These are phyloP conservation scores for Solanum hybrid DNA, from an alignment of 305 asterid species.

Conservation along the genomic window DNA sequence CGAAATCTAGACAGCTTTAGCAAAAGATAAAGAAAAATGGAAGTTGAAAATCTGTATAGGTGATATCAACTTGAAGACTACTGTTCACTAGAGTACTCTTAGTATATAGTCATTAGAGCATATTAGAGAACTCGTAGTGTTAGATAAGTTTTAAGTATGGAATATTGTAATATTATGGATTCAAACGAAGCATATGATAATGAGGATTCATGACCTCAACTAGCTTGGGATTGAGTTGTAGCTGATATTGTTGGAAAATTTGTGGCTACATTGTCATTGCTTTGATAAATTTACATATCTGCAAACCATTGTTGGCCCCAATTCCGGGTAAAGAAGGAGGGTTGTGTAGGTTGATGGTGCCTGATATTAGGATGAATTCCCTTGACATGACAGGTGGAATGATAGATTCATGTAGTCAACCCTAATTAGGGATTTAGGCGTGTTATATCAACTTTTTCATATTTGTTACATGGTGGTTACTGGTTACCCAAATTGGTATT, in stretches of 20 bases:
- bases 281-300: background rate
- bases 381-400: background rate
- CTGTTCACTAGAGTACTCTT: background rate
- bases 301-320: background rate
- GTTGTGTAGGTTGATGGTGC: background rate
- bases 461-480: background rate
- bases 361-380: background rate
- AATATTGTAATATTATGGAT: background rate
- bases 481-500: background rate
- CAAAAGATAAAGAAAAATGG: background rate
- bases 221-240: background rate
- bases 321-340: background rate
- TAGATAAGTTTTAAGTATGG: background rate
- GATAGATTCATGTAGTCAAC: background rate
- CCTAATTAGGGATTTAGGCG: background rate
- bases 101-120: background rate
- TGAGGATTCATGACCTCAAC: background rate
- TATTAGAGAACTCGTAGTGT: background rate
- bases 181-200: background rate
- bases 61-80: background rate
- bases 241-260: background rate
- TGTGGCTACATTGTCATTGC: background rate
- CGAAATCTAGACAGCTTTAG: background rate
- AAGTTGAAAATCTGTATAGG: background rate
- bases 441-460: background rate